These are phyloP conservation scores for Heterobasidion occidentale DNA, from an alignment of 1,284 basidiomycete genomes.

Conservation along the genomic window DNA sequence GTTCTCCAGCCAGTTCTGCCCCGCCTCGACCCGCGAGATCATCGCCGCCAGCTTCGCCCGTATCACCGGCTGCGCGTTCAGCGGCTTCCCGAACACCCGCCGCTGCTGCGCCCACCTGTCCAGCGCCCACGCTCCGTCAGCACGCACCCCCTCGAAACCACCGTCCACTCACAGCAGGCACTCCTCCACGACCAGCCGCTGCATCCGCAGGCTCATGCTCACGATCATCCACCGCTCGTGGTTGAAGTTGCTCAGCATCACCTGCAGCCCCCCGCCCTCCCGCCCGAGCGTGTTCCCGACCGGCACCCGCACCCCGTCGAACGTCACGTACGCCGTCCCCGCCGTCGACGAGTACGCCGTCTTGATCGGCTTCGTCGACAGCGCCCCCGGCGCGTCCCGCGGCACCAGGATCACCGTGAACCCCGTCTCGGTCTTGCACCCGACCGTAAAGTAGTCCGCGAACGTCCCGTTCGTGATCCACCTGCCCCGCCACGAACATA, in stretches of 20 bases:
- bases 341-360: constrained; percentile 82
- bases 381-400: constrained; percentile 51
- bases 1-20: constrained; percentile 85
- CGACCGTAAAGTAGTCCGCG: constrained; percentile 75
- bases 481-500: constrained; percentile 22
- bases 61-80: constrained; percentile 86
- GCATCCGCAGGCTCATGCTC: constrained; percentile 61
- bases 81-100: constrained; percentile 84
- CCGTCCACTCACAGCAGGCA: constrained; percentile 32
- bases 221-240: constrained; percentile 86
- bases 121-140: background rate
- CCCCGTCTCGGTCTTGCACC: constrained; percentile 70
- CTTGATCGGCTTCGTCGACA: constrained; percentile 89
- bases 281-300: constrained; percentile 83
- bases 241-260: constrained; percentile 81
- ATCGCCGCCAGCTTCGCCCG: constrained; percentile 82
- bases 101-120: constrained; percentile 77
- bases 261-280: constrained; percentile 79
- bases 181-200: constrained; percentile 71
- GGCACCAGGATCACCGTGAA: constrained; percentile 86
- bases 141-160: background rate
- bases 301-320: constrained; percentile 88
- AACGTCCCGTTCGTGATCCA: constrained; percentile 94
- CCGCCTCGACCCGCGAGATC: constrained; percentile 85
- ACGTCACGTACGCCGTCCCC: constrained; percentile 88